These are phyloP conservation scores for Athelia psychrophila DNA, from an alignment of 1,284 basidiomycete genomes.

Conservation along the genomic window DNA sequence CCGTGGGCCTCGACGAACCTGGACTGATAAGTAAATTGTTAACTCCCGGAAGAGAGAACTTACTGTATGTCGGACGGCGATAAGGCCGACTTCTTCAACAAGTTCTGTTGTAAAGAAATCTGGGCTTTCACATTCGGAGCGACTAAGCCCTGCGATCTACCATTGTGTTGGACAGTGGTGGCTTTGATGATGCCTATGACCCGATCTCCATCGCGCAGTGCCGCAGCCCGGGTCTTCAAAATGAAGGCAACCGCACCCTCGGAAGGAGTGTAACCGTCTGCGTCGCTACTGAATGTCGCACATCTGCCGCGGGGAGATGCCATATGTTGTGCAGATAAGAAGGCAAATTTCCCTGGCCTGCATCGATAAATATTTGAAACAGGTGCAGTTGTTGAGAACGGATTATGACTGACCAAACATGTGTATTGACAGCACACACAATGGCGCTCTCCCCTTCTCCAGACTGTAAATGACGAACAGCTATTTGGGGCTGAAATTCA, in stretches of 20 bases:
- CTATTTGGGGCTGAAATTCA: conserved; percentile 11
- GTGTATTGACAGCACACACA: conserved; percentile 30
- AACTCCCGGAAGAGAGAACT: conserved; percentile 10
- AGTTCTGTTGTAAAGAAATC: conserved; percentile 25
- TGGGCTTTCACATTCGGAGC: conserved; percentile 32
- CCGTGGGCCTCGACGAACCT: conserved; percentile 37
- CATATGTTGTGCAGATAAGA: conserved; percentile 34
- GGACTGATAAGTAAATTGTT: background rate
- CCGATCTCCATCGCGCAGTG: conserved; percentile 29
- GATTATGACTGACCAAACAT: conserved; percentile 22
- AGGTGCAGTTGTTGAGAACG: no score
- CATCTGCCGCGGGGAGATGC: conserved; percentile 31
- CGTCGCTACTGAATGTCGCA: conserved; percentile 31
- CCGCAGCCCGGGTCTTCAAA: conserved; percentile 29
- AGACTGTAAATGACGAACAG: conserved; percentile 27
- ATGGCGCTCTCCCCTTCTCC: conserved; percentile 32
- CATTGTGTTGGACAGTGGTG: conserved; percentile 31
- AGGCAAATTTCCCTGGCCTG: conserved; percentile 14
- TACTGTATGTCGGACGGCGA: conserved; percentile 30
- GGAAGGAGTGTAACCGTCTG: conserved; percentile 26
- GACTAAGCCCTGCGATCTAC: conserved; percentile 32
- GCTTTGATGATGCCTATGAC: conserved; percentile 31
- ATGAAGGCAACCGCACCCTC: conserved; percentile 32
- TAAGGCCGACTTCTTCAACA: conserved; percentile 25
- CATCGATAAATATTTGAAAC: no score